A percentile compares a stretch with the other conserved stretches of the same genome.
Evolutionary conservation across 345 rosid species (phyloP).

Genomic region (Rhizophora mangle): DNA sequence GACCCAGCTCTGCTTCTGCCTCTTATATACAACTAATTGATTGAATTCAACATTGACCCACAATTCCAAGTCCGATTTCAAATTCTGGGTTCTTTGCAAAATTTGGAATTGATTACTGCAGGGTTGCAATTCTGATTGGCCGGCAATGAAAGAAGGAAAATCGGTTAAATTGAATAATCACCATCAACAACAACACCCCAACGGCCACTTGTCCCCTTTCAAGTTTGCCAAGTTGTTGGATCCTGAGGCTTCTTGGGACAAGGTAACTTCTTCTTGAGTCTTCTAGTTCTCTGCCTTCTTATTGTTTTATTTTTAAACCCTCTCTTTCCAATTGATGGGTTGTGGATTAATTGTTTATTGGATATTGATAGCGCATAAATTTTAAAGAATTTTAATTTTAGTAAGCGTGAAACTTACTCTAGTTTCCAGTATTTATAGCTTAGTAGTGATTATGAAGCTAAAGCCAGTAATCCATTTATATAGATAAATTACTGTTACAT

Average conservation of each 20-base stretch:
- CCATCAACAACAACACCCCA: slow-evolving; percentile 50
- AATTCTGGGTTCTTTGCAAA: neutral
- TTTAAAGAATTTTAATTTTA: too few relatives aligned
- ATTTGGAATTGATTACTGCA: neutral
- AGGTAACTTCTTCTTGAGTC: slow-evolving; percentile 34
- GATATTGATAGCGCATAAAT: neutral
- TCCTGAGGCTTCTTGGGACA: slow-evolving; percentile 94
- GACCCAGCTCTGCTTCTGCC: too few relatives aligned
- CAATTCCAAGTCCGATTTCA: neutral
- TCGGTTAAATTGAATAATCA: slow-evolving; percentile 33
- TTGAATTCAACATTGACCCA: neutral
- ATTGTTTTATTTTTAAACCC: too few relatives aligned
- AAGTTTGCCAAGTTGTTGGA: slow-evolving; percentile 72
- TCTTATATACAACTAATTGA: too few relatives aligned
- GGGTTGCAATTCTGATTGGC: neutral
- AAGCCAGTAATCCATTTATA: neutral
- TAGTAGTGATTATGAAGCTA: neutral
- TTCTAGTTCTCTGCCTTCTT: neutral
- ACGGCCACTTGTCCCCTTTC: slow-evolving; percentile 68
- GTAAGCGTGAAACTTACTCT: too few relatives aligned
- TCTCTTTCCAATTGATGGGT: too few relatives aligned
- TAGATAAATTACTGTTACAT: neutral
- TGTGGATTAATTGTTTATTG: neutral
- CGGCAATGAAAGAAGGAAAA: slow-evolving; percentile 34
- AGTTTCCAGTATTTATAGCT: neutral